Base-by-base conservation (phyloP, 192 early-diverging fungal genomes). In the Coemansia sp. region DNA sequence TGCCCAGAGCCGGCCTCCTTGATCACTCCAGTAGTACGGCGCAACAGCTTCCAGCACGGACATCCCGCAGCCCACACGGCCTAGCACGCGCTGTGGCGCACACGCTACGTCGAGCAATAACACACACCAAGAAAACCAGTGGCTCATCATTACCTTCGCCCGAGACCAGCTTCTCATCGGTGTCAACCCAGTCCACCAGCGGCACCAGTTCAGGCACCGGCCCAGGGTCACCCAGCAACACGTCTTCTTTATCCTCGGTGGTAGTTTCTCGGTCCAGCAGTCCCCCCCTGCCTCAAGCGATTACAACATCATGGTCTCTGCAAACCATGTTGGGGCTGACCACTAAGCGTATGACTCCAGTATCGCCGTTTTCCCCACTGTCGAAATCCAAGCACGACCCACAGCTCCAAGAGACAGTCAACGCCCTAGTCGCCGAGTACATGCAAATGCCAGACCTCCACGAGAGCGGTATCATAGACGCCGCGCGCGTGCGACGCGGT, bases 401-500 rank as follows among this genome's bases (percentile, higher is more conserved):
- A 23, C 23, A 53, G 25, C 51, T 29, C 12, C 45, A 42, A 44
- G 38, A 45, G 32, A 45, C 38, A 14, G 66, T 68, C 29, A 15
- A 44, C 1, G 23, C n/a, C 5, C 15, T 72, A 46, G 70, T 81
- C 0, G 62, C 58, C 17, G 64, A 62, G 57, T 72, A 75, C 61
- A 73, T 73, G 74, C 62, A 63, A 0, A 31, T 76, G 48, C 3
- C 62, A 0, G 79, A 81, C 66, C 70, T 74, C 3, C 64, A 27
- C 0, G 14, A 48, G 3, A 41, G 46, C 11, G 79, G 79, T 1
- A 65, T 32, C 11, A 29, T 81, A 2, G 71, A 76, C 27, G 68
- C 64, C 11, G 63, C 80, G 27, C 51, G 48, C 25, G 23, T 38
- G 4, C 68, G 60, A 4, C 71, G 68, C 2, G 31, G 39, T 5